Percentiles rank a stretch among this genome's conserved stretches.
phyloP scores from a whole-genome alignment of 805 yeast species.

The Lipomyces lipofer region DNA sequence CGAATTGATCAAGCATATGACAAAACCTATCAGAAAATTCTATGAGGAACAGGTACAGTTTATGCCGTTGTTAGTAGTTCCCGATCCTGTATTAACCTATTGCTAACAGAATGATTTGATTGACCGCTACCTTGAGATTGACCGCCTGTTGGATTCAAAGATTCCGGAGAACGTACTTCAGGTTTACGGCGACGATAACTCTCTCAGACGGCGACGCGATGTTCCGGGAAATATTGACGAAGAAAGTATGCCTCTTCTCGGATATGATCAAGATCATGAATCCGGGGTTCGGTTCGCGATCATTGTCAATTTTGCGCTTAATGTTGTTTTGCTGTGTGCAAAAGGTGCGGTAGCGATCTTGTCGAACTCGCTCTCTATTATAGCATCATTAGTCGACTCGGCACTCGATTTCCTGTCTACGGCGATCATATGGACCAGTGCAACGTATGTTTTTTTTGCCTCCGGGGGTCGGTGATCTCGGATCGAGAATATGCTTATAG shows the following conservation, averaged over 20 bases:
- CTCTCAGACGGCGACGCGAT: slow-evolving; percentile 36
- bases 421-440: slow-evolving; percentile 65
- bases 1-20: slow-evolving; percentile 33
- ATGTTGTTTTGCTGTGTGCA: slow-evolving; percentile 58
- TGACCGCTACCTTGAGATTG: slow-evolving; percentile 59
- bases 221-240: slow-evolving; percentile 63
- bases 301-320: slow-evolving; percentile 60
- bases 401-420: slow-evolving; percentile 73
- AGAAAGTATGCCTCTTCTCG: slow-evolving; percentile 55
- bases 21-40: slow-evolving; percentile 43
- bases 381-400: slow-evolving; percentile 79
- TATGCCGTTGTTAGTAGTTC: no score
- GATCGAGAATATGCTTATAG: no score
- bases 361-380: slow-evolving; percentile 70
- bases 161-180: slow-evolving; percentile 63
- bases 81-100: not conserved
- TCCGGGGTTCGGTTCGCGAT: slow-evolving; percentile 57
- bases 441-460: not conserved
- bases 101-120: slow-evolving; percentile 58
- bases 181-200: slow-evolving; percentile 51
- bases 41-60: slow-evolving; percentile 55
- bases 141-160: slow-evolving; percentile 67
- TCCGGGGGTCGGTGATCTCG: not conserved
- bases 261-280: slow-evolving; percentile 46
- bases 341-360: slow-evolving; percentile 56